Conservation (phyloP, 2,329 filamentous ascomycete species). For the Phyllosticta ampelicida region DNA sequence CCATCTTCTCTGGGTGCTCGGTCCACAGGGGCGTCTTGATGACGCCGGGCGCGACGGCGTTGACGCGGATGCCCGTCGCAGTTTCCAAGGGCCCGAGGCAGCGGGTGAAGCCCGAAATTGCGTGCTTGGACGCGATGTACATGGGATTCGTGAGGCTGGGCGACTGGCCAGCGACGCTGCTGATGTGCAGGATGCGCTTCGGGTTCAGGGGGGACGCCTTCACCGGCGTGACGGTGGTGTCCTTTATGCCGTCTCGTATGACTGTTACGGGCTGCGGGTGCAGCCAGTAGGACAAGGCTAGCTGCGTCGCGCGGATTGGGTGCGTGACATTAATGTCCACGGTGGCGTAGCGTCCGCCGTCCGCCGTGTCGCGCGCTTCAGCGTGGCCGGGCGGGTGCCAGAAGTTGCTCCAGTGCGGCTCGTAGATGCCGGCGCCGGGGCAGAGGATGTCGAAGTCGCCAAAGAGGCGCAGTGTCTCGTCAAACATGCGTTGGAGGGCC, state of each 20-base stretch:
- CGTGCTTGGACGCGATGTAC: conserved; percentile 38
- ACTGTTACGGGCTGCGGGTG: conserved; percentile 17
- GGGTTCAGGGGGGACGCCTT: conserved; percentile 30
- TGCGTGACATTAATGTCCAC: conserved; percentile 40
- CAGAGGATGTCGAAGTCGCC: conserved; percentile 36
- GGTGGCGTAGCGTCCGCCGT: conserved; percentile 23
- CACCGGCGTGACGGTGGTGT: neutral
- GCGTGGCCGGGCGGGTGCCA: conserved; percentile 36
- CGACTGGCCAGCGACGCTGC: conserved; percentile 34
- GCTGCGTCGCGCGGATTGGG: conserved; percentile 37
- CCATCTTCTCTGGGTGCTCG: conserved; percentile 50
- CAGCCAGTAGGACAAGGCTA: conserved; percentile 36
- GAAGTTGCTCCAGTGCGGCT: conserved; percentile 38
- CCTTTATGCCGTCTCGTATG: conserved; percentile 10
- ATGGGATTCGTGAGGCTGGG: conserved; percentile 30
- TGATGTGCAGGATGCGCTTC: conserved; percentile 36
- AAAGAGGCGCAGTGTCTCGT: conserved; percentile 20
- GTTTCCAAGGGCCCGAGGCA: conserved; percentile 40
- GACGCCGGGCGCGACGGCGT: conserved; percentile 49
- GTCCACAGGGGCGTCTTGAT: conserved; percentile 54
- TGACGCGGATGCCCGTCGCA: conserved; percentile 44
- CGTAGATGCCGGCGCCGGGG: conserved; percentile 40
- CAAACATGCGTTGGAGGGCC: conserved; percentile 25
- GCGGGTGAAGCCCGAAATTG: conserved; percentile 39
- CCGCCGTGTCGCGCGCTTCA: conserved; percentile 22